phyloP scores from a whole-genome alignment of 1,139 yeast species.

The Candida sojae region DNA sequence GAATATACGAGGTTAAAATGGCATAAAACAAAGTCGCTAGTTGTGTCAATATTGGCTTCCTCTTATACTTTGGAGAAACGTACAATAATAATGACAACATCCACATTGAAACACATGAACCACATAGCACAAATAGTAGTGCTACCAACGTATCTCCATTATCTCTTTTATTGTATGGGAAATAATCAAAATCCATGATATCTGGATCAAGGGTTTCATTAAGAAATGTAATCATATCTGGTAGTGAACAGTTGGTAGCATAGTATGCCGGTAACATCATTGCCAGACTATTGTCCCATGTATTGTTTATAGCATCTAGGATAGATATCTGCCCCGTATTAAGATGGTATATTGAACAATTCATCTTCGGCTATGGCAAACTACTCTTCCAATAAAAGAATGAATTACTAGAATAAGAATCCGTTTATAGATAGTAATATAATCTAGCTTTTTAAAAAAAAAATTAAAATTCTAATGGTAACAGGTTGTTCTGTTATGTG shows the following conservation, averaged over 20 bases:
- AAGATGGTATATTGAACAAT: conserved; percentile 43
- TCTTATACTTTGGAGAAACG: conserved; percentile 46
- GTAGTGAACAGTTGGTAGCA: conserved; percentile 41
- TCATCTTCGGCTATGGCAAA: conserved; percentile 14
- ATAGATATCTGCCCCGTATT: conserved; percentile 29
- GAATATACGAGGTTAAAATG: conserved; percentile 41
- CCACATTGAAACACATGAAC: conserved; percentile 53
- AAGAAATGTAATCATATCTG: conserved; percentile 3
- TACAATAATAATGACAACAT: conserved; percentile 50
- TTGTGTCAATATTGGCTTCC: conserved; percentile 50
- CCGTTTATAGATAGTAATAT: no score
- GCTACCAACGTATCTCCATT: conserved; percentile 49
- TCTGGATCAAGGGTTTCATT: neutral
- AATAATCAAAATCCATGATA: conserved; percentile 1
- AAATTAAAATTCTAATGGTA: no score
- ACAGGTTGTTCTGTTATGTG: no score
- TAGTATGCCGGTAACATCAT: conserved; percentile 39
- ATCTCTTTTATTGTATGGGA: conserved; percentile 29
- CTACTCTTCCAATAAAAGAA: no score
- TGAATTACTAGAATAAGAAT: no score
- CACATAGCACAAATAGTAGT: conserved; percentile 41
- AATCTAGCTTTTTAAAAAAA: no score
- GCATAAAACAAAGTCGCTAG: conserved; percentile 49
- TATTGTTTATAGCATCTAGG: conserved; percentile 18
- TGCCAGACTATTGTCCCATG: conserved; percentile 18